Conservation (phyloP, 768 basidiomycete genomes). For the Candolleomyces eurysporus region DNA sequence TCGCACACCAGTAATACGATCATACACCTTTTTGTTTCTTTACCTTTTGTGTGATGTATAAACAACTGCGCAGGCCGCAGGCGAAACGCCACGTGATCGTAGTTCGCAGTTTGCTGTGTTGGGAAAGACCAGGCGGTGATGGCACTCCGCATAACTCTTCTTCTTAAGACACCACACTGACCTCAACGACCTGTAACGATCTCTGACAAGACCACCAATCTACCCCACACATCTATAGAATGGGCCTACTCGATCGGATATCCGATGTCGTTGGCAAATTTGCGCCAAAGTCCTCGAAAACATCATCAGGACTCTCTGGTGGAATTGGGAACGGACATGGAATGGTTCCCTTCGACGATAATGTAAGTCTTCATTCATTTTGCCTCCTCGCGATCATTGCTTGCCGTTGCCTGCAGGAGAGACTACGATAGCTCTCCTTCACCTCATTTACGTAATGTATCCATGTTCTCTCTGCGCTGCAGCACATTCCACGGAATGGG, state of each 20-base stretch:
- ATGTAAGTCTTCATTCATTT: constrained; percentile 49
- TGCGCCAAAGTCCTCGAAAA: constrained; percentile 37
- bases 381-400: background rate
- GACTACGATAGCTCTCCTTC: constrained; percentile 5
- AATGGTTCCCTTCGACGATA: constrained; percentile 63
- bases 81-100: no score
- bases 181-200: background rate
- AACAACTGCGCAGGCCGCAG: no score
- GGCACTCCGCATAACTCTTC: background rate
- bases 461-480: constrained; percentile 20
- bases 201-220: background rate
- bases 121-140: background rate
- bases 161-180: background rate
- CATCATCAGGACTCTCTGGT: constrained; percentile 41
- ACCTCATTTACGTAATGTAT: constrained; percentile 45
- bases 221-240: constrained; percentile 19
- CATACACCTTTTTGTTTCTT: no score
- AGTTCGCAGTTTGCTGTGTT: background rate
- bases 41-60: no score
- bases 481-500: constrained; percentile 13
- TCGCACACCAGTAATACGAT: background rate
- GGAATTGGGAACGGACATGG: constrained; percentile 63
- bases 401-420: no score
- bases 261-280: constrained; percentile 48
- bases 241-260: constrained; percentile 59